Percentiles rank a stretch among this genome's conserved stretches.
Conservation (phyloP, 257 asterid genomes). For the Thymus mandschuricus region DNA sequence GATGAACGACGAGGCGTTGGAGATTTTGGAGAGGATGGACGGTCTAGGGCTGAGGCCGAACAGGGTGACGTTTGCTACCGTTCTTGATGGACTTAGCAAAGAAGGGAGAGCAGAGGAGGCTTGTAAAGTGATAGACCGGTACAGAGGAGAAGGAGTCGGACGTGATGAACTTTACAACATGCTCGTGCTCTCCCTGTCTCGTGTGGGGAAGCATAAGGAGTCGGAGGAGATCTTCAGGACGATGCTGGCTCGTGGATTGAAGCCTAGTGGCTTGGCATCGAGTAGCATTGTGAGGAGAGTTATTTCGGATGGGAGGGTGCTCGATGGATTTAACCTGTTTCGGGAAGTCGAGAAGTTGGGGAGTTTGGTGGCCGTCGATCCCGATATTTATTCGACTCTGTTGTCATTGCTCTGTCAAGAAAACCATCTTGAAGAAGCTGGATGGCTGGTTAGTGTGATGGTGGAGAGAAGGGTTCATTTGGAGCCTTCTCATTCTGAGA, state of each 20-base stretch:
- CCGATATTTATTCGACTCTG: constrained; percentile 55
- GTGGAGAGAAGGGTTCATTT: constrained; percentile 40
- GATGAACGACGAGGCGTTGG: constrained; percentile 53
- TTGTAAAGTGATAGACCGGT: constrained; percentile 46
- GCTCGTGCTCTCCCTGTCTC: constrained; percentile 58
- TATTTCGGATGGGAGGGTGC: constrained; percentile 49
- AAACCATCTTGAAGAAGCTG: constrained; percentile 54
- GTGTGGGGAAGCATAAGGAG: constrained; percentile 52
- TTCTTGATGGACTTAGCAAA: constrained; percentile 70
- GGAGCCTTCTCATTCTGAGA: constrained; percentile 37
- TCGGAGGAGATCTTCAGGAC: constrained; percentile 61
- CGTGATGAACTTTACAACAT: constrained; percentile 58
- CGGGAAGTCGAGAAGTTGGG: constrained; percentile 58
- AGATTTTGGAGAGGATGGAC: constrained; percentile 59
- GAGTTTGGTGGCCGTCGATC: constrained; percentile 44
- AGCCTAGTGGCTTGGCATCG: constrained; percentile 65
- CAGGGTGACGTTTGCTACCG: constrained; percentile 49
- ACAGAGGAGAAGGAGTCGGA: constrained; percentile 37
- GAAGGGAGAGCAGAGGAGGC: constrained; percentile 71
- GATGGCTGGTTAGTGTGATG: constrained; percentile 50
- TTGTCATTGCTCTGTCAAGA: constrained; percentile 58
- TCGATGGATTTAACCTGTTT: constrained; percentile 63
- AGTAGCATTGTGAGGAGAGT: constrained; percentile 47
- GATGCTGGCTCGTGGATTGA: constrained; percentile 64
- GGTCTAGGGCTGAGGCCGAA: constrained; percentile 59